phyloP scores from a whole-genome alignment of 2,329 filamentous ascomycete species.

The Harringtonia aguacate region DNA sequence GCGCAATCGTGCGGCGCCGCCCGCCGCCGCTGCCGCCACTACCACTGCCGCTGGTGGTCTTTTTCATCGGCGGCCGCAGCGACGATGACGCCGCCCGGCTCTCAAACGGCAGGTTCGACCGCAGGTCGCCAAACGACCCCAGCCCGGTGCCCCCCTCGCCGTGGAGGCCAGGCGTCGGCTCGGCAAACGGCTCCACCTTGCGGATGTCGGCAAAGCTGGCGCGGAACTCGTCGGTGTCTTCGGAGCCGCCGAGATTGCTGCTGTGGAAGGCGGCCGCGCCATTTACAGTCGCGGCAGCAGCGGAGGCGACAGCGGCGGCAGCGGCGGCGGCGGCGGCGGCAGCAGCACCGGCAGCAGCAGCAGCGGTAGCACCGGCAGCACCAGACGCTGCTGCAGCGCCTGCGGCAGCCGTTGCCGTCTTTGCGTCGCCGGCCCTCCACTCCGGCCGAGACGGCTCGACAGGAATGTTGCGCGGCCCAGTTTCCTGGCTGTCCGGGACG shows the following conservation, averaged over 20 bases:
- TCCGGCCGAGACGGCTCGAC: constrained; percentile 49
- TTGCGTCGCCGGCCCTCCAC: constrained; percentile 41
- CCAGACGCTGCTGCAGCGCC: constrained; percentile 13
- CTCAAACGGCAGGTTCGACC: constrained; percentile 45
- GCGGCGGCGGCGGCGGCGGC: too few relatives aligned
- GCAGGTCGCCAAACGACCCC: constrained; percentile 43
- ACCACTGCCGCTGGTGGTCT: constrained; percentile 14
- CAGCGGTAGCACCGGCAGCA: constrained; percentile 12
- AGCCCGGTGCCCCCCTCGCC: constrained; percentile 26
- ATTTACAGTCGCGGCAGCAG: not conserved
- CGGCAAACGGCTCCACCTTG: constrained; percentile 44
- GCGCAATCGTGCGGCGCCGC: too few relatives aligned
- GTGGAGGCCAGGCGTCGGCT: constrained; percentile 19
- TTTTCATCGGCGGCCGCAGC: constrained; percentile 11
- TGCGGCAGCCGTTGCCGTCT: constrained; percentile 11
- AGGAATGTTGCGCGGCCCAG: constrained; percentile 38
- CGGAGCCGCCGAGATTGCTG: constrained; percentile 34
- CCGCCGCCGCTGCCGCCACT: not conserved
- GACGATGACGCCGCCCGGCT: constrained; percentile 32
- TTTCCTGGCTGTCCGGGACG: constrained; percentile 10
- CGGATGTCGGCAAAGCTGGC: constrained; percentile 42
- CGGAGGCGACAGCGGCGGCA: too few relatives aligned
- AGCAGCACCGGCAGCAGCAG: too few relatives aligned
- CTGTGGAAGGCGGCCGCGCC: constrained; percentile 12
- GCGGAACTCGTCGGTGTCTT: constrained; percentile 45